Evolutionary conservation across 1,284 basidiomycete genomes (phyloP), one percentile per base, ranked within the genome.

Genomic region (Microbotryum violaceum): DNA sequence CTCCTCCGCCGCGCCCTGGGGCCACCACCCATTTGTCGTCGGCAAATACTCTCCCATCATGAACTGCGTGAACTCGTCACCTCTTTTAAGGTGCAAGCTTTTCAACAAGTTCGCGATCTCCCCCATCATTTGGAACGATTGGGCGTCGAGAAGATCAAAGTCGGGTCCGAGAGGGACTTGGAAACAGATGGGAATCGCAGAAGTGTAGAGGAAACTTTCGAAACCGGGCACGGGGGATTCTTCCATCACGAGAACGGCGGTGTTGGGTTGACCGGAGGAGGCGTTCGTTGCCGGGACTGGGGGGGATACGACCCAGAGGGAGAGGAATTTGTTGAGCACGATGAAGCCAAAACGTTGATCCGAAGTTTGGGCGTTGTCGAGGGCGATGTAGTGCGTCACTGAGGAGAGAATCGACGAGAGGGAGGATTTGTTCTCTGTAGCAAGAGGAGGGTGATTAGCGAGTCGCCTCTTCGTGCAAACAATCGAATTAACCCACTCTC

Each of bases 131-230:
- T 86, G 82, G 56, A 87, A 80, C 71, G 85, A 84, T 70, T 92
- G 89, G 6, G 89, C 91, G 71, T 94, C 91, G 71, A 87, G 88
- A 68, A 88, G 79, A 72, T 94, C 94, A 73, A 97, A 92, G 49
- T 84, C 81, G 0, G 87, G 82, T 25, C 82, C 80, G 14, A 88
- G 85, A 0, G 92, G 85, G 6, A 97, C 84, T 25, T 85, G 81
- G 74, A 99, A 97, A 42, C 86, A 86, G 1, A 86, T 78, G 5
- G 89, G 89, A 56, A 97, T 79, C 49, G 97, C 78, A 10, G 86
- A 83, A 68, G 94, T 88, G 74, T 98, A 99, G 55, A 97, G 82
- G 74, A 96, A 96, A 16, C 83, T 81, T 70, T 97, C 91, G 73
- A 97, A 98, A 1, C 94, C 94, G 16, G 91, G 90, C 31, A 98